These are phyloP conservation scores for Petunia secreta DNA, from an alignment of 257 asterid species.

Conservation along the genomic window DNA sequence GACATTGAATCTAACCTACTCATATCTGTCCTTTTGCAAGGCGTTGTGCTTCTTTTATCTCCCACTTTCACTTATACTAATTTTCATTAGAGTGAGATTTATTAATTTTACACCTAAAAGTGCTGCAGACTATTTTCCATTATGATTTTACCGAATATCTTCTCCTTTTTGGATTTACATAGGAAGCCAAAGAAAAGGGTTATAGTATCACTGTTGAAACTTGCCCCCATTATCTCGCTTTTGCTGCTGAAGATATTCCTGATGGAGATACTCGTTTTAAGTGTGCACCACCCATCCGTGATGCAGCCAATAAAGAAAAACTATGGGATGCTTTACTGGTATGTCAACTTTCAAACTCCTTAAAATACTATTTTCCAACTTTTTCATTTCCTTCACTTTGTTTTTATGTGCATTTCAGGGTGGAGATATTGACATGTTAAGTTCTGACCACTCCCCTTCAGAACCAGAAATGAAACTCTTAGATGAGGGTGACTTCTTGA, in stretches of 20 bases:
- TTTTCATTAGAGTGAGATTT: not conserved
- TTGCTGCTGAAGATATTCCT: slow-evolving; percentile 89
- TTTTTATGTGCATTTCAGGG: slow-evolving; percentile 51
- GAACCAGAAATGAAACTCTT: slow-evolving; percentile 85
- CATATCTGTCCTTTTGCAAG: not conserved
- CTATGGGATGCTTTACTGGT: slow-evolving; percentile 92
- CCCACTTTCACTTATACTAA: not conserved
- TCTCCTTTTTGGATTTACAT: slow-evolving; percentile 9
- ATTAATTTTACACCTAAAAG: not conserved
- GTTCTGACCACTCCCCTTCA: slow-evolving; percentile 96
- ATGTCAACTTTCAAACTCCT: slow-evolving; percentile 3
- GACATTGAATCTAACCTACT: not conserved
- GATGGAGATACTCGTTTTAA: slow-evolving; percentile 98
- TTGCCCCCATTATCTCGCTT: slow-evolving; percentile 97
- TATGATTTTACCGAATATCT: not conserved
- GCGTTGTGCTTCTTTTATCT: not conserved
- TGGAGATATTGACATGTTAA: slow-evolving; percentile 89
- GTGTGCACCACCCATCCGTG: slow-evolving; percentile 97
- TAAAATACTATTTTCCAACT: too few relatives aligned
- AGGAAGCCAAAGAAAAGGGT: slow-evolving; percentile 88
- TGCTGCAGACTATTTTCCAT: not conserved
- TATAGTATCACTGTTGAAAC: slow-evolving; percentile 91
- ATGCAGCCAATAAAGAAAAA: slow-evolving; percentile 67
- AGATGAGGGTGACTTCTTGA: slow-evolving; percentile 77
- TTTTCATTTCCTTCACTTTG: not conserved